Evolutionary conservation across 352 stramenopile species (phyloP).

Genomic region (Pythium scleroteichum): DNA sequence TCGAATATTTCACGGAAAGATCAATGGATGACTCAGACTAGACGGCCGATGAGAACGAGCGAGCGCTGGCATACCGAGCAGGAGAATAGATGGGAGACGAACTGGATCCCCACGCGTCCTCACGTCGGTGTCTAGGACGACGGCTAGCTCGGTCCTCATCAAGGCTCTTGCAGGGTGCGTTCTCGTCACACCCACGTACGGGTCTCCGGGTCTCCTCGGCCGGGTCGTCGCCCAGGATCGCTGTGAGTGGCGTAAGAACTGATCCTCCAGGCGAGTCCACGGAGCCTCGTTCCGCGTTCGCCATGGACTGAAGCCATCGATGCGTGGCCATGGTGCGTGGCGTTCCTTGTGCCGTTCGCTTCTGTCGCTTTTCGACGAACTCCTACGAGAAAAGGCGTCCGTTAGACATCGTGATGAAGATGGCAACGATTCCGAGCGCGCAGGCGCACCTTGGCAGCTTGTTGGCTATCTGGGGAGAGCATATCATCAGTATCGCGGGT

Average conservation of each 20-base stretch:
- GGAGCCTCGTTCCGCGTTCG: neutral
- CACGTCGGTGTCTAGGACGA: neutral
- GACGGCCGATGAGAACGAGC: slow-evolving; percentile 11
- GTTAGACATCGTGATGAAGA: too few species aligned
- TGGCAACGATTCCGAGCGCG: too few species aligned
- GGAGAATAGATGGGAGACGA: slow-evolving; percentile 11
- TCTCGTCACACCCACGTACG: neutral
- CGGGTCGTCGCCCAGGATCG: neutral
- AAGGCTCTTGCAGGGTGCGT: neutral
- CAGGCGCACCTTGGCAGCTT: slow-evolving; percentile 52
- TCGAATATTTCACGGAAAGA: neutral
- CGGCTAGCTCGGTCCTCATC: neutral
- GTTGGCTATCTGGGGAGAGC: slow-evolving; percentile 51
- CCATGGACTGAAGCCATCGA: slow-evolving; percentile 62
- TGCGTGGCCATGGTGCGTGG: slow-evolving; percentile 65
- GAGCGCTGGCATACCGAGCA: neutral
- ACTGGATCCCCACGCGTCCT: neutral
- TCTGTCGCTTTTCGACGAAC: slow-evolving; percentile 68
- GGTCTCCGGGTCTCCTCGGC: neutral
- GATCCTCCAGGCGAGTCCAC: neutral
- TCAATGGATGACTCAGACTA: slow-evolving; percentile 10
- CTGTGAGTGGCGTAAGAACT: neutral
- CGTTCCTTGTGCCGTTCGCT: slow-evolving; percentile 46
- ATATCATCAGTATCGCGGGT: slow-evolving; percentile 25
- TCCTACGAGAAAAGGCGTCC: slow-evolving; percentile 27